Conservation (phyloP, 306 rosid species). For the Casuarina equisetifolia region DNA sequence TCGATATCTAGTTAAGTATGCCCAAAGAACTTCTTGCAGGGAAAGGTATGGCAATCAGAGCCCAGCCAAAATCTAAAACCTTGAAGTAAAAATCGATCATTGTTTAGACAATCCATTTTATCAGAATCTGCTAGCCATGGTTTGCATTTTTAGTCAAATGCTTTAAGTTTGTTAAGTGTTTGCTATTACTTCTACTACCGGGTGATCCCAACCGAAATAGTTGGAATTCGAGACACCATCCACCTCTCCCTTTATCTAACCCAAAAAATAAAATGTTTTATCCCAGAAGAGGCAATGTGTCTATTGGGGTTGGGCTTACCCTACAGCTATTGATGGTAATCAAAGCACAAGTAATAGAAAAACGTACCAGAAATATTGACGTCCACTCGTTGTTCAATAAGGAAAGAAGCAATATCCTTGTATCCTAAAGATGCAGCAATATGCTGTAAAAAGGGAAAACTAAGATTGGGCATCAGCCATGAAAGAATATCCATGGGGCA, state of each 20-base stretch:
- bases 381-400: conserved; percentile 45
- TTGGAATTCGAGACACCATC: no score
- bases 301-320: neutral
- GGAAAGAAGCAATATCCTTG: conserved; percentile 50
- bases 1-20: neutral
- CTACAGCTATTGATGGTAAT: neutral
- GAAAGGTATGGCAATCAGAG: no score
- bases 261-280: no score
- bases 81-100: no score
- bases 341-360: neutral
- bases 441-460: conserved; percentile 38
- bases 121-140: no score
- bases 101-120: no score
- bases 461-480: conserved; percentile 12
- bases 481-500: neutral
- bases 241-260: no score
- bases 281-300: neutral
- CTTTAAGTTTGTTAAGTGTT: no score
- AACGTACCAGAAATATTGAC: conserved; percentile 45
- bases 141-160: no score
- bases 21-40: neutral
- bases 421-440: conserved; percentile 58
- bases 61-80: no score
- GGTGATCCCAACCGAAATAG: no score
- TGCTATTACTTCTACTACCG: no score